These are phyloP conservation scores for Calycina herbarum DNA, from an alignment of 2,329 filamentous ascomycete genomes.

Conservation along the genomic window DNA sequence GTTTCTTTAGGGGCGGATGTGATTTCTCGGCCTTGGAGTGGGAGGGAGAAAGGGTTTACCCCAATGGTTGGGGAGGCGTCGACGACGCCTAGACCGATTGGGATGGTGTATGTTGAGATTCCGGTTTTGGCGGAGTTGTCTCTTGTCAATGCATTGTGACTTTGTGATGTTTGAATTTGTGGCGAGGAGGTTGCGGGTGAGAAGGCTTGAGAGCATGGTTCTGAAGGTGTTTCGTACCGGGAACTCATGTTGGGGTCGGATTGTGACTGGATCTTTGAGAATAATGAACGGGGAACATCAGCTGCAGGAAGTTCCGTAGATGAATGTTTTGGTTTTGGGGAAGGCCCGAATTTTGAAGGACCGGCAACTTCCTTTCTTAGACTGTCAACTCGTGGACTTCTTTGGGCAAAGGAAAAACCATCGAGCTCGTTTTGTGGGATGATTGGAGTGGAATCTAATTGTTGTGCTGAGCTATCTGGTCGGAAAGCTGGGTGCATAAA, in stretches of 20 bases:
- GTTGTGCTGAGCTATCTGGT: neutral
- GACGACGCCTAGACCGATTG: slow-evolving; percentile 29
- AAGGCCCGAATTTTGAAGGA: neutral
- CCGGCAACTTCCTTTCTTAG: neutral
- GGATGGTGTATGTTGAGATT: slow-evolving; percentile 24
- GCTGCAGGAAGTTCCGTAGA: slow-evolving; percentile 7
- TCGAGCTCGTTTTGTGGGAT: slow-evolving; percentile 16
- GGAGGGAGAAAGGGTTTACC: slow-evolving; percentile 5
- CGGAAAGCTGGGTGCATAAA: slow-evolving; percentile 15
- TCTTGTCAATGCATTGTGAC: slow-evolving; percentile 3
- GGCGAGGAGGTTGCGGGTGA: neutral
- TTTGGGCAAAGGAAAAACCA: slow-evolving; percentile 7
- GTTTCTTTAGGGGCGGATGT: neutral
- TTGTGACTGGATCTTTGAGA: neutral
- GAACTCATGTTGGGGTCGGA: slow-evolving; percentile 6
- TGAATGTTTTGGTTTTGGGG: neutral
- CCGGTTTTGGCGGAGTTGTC: slow-evolving; percentile 14
- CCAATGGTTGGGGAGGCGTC: slow-evolving; percentile 12
- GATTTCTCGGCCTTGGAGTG: slow-evolving; percentile 1
- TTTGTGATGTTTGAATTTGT: slow-evolving; percentile 3
- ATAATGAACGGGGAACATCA: neutral
- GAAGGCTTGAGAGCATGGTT: slow-evolving; percentile 9
- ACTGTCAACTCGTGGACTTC: neutral
- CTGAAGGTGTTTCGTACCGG: slow-evolving; percentile 8
- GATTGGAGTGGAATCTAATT: slow-evolving; percentile 16